A percentile compares a stretch with the other conserved stretches of the same genome.
phyloP scores from a whole-genome alignment of 2,329 filamentous ascomycete species.

The Aspergillus pseudonomiae region DNA sequence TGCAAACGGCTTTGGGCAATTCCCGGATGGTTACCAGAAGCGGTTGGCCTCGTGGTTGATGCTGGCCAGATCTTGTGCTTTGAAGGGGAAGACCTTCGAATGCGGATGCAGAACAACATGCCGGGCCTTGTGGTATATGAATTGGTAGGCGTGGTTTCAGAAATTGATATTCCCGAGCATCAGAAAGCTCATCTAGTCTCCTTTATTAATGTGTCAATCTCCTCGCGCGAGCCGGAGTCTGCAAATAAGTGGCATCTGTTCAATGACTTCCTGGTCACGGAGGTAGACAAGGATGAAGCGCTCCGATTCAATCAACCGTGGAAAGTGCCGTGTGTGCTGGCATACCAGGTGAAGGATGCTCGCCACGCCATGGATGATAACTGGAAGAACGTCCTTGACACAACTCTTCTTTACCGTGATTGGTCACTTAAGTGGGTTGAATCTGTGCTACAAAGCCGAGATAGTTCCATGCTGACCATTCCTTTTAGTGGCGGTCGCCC shows the following conservation, averaged over 20 bases:
- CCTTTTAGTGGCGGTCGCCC: slow-evolving; percentile 36
- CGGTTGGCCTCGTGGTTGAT: slow-evolving; percentile 89
- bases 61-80: slow-evolving; percentile 93
- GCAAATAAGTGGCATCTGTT: slow-evolving; percentile 90
- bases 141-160: slow-evolving; percentile 83
- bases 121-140: slow-evolving; percentile 89
- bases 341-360: slow-evolving; percentile 79
- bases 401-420: slow-evolving; percentile 79
- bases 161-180: slow-evolving; percentile 82
- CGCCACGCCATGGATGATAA: slow-evolving; percentile 81
- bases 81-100: slow-evolving; percentile 84
- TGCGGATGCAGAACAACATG: slow-evolving; percentile 76
- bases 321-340: slow-evolving; percentile 88
- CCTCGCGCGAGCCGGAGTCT: slow-evolving; percentile 49
- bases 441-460: neutral
- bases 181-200: slow-evolving; percentile 90
- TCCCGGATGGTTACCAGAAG: slow-evolving; percentile 87
- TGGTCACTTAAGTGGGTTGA: slow-evolving; percentile 54
- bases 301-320: slow-evolving; percentile 86
- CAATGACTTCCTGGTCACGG: slow-evolving; percentile 92
- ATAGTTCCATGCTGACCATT: slow-evolving; percentile 7
- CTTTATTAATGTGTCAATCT: slow-evolving; percentile 75
- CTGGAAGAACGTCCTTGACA: slow-evolving; percentile 86
- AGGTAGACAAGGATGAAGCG: slow-evolving; percentile 78
- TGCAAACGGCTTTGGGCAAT: slow-evolving; percentile 79